Evolutionary conservation across 2,329 filamentous ascomycete genomes (phyloP).

Genomic region (Claviceps digitariae): DNA sequence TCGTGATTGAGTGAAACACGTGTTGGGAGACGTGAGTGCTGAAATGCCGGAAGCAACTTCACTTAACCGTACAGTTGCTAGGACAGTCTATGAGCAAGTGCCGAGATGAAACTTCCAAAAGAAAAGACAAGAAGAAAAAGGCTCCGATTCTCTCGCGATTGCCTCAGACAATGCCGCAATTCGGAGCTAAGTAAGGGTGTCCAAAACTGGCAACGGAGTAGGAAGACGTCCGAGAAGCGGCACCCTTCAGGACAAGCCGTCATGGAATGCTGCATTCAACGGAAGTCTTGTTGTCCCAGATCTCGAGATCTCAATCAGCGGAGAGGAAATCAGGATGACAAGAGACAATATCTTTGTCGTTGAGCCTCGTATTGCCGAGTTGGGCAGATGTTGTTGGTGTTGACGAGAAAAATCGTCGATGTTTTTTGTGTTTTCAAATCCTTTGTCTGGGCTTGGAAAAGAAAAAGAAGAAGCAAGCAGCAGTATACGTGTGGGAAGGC

Average conservation of each 20-base stretch:
- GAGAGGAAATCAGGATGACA: background rate
- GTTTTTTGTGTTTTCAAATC: background rate
- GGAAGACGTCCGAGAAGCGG: background rate
- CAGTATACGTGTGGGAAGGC: background rate
- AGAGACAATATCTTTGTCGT: constrained; percentile 1
- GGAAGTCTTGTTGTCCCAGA: background rate
- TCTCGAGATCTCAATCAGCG: background rate
- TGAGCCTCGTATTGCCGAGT: background rate
- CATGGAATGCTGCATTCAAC: background rate
- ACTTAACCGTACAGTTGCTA: background rate
- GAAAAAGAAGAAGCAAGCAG: background rate
- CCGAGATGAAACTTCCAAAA: background rate
- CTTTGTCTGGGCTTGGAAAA: background rate
- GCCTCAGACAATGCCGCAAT: background rate
- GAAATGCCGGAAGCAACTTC: background rate
- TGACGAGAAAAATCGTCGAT: background rate
- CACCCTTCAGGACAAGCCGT: background rate
- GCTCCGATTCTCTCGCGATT: background rate
- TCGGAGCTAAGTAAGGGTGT: background rate
- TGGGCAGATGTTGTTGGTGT: background rate
- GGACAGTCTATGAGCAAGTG: background rate
- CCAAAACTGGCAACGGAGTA: background rate
- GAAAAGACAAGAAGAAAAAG: background rate
- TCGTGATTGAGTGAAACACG: background rate
- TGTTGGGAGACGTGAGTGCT: too few species aligned